Conservation (phyloP, 768 basidiomycete genomes). For the Tricholoma bakamatsutake region DNA sequence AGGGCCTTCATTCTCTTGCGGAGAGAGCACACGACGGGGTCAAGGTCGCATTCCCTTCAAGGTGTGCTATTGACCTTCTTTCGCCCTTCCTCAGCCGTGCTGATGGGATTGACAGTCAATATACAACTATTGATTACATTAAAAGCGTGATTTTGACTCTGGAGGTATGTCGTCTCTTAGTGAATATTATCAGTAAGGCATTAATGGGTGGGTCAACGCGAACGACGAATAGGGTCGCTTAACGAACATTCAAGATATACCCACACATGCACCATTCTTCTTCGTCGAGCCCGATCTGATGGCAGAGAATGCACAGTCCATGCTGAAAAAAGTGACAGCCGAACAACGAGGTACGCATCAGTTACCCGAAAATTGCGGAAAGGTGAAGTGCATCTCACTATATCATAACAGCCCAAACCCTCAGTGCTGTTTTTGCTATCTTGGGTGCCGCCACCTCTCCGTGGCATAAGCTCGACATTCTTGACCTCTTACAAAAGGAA, state of each 20-base stretch:
- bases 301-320: constrained; percentile 46
- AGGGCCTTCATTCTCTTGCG: constrained; percentile 50
- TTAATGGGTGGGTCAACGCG: not conserved
- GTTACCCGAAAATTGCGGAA: not conserved
- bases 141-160: constrained; percentile 55
- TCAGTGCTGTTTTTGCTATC: constrained; percentile 24
- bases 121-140: constrained; percentile 54
- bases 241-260: constrained; percentile 66
- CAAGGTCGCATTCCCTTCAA: constrained; percentile 52
- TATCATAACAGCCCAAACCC: constrained; percentile 22
- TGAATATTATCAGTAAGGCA: not conserved
- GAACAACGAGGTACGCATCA: constrained; percentile 39
- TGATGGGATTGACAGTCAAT: constrained; percentile 26
- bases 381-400: not conserved
- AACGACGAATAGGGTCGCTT: constrained; percentile 50
- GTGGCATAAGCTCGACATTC: constrained; percentile 35
- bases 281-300: constrained; percentile 65
- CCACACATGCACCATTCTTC: constrained; percentile 65
- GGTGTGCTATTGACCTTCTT: constrained; percentile 31
- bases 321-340: constrained; percentile 38
- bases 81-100: not conserved
- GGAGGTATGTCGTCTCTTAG: constrained; percentile 35
- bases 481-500: constrained; percentile 37
- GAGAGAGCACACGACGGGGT: constrained; percentile 45
- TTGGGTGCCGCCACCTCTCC: constrained; percentile 25